Conservation (phyloP, 345 rosid genomes). For the Sisymbrium irio region DNA sequence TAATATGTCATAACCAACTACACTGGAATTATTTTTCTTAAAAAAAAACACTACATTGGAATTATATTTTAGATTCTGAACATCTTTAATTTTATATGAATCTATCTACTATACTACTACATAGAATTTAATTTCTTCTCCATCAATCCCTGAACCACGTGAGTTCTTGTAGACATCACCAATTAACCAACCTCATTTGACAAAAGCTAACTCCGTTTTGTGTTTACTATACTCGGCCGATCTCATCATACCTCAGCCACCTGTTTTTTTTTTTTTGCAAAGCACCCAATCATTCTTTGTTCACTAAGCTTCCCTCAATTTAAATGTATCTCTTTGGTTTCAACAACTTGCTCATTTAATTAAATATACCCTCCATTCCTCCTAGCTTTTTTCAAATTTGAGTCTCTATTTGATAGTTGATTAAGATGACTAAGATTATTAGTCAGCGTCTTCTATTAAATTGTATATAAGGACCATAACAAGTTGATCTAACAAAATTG, state of each 20-base stretch:
- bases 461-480: not conserved
- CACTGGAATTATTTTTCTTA: not conserved
- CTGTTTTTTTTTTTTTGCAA: not conserved
- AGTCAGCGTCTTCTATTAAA: not conserved
- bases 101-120: too few species aligned
- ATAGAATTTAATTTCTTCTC: not conserved
- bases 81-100: not conserved
- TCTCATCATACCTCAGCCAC: not conserved
- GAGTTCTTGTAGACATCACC: not conserved
- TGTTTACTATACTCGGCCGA: not conserved
- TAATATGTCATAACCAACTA: not conserved
- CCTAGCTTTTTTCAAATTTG: not conserved
- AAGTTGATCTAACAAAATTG: not conserved
- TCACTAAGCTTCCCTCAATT: slow-evolving; percentile 31
- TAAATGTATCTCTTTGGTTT: not conserved
- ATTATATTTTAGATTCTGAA: not conserved
- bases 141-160: not conserved
- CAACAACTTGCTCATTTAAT: slow-evolving; percentile 16
- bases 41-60: not conserved
- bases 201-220: slow-evolving; percentile 5
- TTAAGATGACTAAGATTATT: not conserved
- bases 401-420: not conserved
- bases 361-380: not conserved
- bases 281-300: slow-evolving; percentile 20
- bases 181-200: not conserved